Base-by-base conservation (phyloP, 768 basidiomycete genomes). In the Hemileccinum rubropunctum region DNA sequence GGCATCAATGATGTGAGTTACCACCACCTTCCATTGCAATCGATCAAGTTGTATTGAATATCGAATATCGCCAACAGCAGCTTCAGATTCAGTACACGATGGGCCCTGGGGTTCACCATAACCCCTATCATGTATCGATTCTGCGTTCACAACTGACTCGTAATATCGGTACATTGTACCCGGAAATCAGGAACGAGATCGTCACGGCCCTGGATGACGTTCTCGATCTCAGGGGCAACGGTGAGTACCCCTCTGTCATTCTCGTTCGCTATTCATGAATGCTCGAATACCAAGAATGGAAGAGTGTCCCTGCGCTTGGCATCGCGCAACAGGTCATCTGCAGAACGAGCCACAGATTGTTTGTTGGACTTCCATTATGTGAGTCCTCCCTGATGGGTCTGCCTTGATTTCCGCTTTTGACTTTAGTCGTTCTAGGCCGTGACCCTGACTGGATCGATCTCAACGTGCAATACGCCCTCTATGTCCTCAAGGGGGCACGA, bases 301-400 rank as follows among this genome's bases (percentile, higher is more conserved):
- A 57, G 7, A 49, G 54, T 2, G 47, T 75, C 17, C 58, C 60
- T 0, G 65, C 57, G 4, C 27, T 67, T 15, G 56, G 66, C 2
- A 60, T 50, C 0, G 52, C 70, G n/a, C 65, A 60, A 50, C 52
- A 66, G 26, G 60, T 80, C n/a, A 62, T 80, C 6, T 66, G 69
- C 27, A 70, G 76, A 28, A 62, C 68, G 3, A 72, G 62, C 44
- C 78, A 76, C 52, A 71, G 81, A 11, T 45, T 74, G 6, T 76
- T 81, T 50, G 73, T 80, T 15, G 80, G 78, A 0, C 58, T 70
- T 21, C 76, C 76, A 4, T 34, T 76, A 3, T 80, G 79, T 77
- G 37, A 36, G 35, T 28, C 12, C 33, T 2, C 15, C 12, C 18
- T 12, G 21, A 18, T 43, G n/a, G n/a, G 6, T 20, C 37, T 12